Conservation (phyloP, 495 filamentous ascomycete species). For the Glarea lozoyensis region DNA sequence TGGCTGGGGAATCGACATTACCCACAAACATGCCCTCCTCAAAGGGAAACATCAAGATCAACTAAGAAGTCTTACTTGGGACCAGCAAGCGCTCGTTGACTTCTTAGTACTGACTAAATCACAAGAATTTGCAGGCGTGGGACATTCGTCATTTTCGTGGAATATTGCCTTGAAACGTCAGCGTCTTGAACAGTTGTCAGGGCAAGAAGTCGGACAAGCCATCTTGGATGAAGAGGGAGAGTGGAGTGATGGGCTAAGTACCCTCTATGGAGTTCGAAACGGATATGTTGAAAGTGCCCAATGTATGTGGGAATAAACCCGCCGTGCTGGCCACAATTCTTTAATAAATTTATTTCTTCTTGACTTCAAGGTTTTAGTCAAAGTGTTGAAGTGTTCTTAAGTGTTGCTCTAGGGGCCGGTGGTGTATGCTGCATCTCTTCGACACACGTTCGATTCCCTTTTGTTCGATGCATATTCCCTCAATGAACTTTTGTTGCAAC, state of each 20-base stretch:
- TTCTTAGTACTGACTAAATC: conserved; percentile 2
- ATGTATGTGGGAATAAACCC: conserved; percentile 12
- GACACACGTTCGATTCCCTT: too few relatives aligned
- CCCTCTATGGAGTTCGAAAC: conserved; percentile 3
- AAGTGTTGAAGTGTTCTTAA: too few relatives aligned
- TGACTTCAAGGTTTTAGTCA: too few relatives aligned
- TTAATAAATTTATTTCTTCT: too few relatives aligned
- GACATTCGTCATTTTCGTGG: conserved; percentile 2
- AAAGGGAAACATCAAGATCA: background rate
- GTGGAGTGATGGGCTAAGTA: conserved; percentile 9
- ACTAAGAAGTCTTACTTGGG: background rate
- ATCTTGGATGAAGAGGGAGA: background rate
- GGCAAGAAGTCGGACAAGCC: background rate
- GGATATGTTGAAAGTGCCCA: conserved; percentile 8
- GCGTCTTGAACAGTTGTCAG: background rate
- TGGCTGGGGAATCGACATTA: background rate
- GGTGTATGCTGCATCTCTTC: too few relatives aligned
- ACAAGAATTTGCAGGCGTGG: conserved; percentile 1
- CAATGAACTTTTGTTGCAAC: too few relatives aligned
- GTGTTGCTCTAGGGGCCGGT: too few relatives aligned
- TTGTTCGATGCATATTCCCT: too few relatives aligned
- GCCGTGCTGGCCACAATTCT: too few relatives aligned
- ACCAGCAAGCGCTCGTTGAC: conserved; percentile 6
- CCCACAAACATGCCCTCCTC: background rate
- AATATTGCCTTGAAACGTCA: conserved; percentile 4